Percentiles rank a stretch among this genome's conserved stretches.
Conservation (phyloP, 495 filamentous ascomycete species). For the Articulospora tetracladia region DNA sequence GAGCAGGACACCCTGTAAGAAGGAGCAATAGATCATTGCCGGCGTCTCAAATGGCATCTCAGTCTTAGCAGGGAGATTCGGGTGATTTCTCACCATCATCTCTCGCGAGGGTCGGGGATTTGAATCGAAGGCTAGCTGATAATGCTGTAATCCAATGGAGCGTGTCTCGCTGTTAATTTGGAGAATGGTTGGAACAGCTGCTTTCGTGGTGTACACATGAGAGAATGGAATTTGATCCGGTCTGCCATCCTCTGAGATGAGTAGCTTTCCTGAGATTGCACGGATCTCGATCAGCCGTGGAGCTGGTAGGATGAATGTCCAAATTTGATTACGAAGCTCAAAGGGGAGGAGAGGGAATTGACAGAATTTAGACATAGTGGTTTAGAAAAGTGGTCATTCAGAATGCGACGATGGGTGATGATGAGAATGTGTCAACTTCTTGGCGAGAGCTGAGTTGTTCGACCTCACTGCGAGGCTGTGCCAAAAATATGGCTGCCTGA, state of each 20-base stretch:
- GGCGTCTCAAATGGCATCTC: not conserved
- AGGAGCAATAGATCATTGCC: not conserved
- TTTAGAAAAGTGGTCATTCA: too few relatives aligned
- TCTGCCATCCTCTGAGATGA: not conserved
- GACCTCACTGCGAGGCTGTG: too few relatives aligned
- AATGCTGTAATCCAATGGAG: not conserved
- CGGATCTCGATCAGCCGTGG: not conserved
- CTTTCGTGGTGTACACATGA: not conserved
- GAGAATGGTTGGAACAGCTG: not conserved
- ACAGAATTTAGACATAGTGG: too few relatives aligned
- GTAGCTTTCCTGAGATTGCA: not conserved
- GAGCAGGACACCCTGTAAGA: not conserved
- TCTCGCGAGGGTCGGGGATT: not conserved
- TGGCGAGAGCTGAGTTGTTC: too few relatives aligned
- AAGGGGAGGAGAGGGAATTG: not conserved
- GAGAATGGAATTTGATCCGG: not conserved
- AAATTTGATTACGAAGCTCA: not conserved
- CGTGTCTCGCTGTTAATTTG: not conserved
- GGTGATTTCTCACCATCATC: not conserved
- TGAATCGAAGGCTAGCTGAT: not conserved
- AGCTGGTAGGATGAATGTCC: not conserved
- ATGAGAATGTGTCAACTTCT: too few relatives aligned
- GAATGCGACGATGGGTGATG: too few relatives aligned
- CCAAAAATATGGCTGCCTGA: too few relatives aligned
- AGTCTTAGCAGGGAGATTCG: not conserved